Percentiles rank a stretch among this genome's conserved stretches.
Evolutionary conservation across 495 filamentous ascomycete species (phyloP).

Genomic region (Thozetella sp.): DNA sequence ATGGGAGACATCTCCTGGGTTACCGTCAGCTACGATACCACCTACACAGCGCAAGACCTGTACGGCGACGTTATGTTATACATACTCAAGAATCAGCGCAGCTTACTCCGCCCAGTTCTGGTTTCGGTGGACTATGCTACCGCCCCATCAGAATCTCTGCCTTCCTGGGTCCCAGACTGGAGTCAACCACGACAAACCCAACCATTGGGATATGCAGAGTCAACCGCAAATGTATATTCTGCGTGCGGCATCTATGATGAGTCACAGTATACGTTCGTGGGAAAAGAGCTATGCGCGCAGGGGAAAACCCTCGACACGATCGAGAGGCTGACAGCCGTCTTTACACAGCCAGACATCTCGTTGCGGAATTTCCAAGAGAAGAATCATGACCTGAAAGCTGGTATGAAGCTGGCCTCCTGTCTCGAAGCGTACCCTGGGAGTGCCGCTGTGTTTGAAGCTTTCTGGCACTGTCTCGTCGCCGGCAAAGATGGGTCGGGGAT

Average conservation of each 20-base stretch:
- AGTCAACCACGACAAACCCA: neutral
- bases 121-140: neutral
- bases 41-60: neutral
- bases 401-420: neutral
- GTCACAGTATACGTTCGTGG: neutral
- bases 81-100: neutral
- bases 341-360: neutral
- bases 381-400: neutral
- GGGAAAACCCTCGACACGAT: neutral
- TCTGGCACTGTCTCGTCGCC: neutral
- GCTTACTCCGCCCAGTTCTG: neutral
- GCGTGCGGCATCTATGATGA: neutral
- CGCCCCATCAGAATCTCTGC: neutral
- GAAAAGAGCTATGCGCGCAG: neutral
- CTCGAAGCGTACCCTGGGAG: neutral
- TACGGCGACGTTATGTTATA: neutral
- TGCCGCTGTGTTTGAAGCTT: neutral
- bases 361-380: neutral
- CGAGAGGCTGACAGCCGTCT: neutral
- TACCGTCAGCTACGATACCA: neutral
- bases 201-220: neutral
- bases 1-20: neutral
- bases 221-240: neutral
- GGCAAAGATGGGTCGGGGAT: neutral
- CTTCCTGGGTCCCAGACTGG: neutral